Evolutionary conservation across 306 rosid genomes (phyloP).

Genomic region (Acmispon strigosus): DNA sequence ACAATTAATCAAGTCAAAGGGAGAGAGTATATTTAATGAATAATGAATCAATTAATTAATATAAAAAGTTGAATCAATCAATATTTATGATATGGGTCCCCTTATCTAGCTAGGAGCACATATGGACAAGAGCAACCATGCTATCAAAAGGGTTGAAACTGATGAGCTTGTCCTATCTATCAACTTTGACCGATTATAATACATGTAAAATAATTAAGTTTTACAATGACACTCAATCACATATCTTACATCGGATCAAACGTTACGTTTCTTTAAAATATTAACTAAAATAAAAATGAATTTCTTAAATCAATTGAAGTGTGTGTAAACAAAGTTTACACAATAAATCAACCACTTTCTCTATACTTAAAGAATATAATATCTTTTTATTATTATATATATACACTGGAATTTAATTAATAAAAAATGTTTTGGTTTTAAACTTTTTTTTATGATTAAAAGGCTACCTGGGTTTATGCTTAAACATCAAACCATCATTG

Average conservation of each 20-base stretch:
- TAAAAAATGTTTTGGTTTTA: background rate
- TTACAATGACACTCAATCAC: too few relatives aligned
- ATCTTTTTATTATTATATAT: background rate
- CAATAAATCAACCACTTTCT: too few relatives aligned
- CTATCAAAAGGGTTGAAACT: conserved; percentile 35
- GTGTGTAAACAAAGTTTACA: too few relatives aligned
- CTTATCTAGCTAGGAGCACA: background rate
- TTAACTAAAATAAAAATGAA: too few relatives aligned
- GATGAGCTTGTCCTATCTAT: conserved; percentile 27
- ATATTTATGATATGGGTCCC: conserved; percentile 24
- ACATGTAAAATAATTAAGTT: background rate
- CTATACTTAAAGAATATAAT: background rate
- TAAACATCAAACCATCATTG: conserved; percentile 22
- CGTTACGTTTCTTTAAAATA: too few relatives aligned
- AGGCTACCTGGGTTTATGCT: conserved; percentile 40
- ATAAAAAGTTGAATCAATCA: background rate
- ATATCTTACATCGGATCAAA: too few relatives aligned
- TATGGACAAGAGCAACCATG: background rate
- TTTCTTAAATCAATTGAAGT: too few relatives aligned
- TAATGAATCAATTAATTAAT: background rate
- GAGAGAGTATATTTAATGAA: background rate
- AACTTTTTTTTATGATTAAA: conserved; percentile 9
- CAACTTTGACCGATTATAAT: conserved; percentile 31
- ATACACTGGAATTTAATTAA: background rate
- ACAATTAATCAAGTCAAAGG: background rate